Base-by-base conservation (phyloP, 306 rosid genomes). In the Herpetospermum pedunculosum region DNA sequence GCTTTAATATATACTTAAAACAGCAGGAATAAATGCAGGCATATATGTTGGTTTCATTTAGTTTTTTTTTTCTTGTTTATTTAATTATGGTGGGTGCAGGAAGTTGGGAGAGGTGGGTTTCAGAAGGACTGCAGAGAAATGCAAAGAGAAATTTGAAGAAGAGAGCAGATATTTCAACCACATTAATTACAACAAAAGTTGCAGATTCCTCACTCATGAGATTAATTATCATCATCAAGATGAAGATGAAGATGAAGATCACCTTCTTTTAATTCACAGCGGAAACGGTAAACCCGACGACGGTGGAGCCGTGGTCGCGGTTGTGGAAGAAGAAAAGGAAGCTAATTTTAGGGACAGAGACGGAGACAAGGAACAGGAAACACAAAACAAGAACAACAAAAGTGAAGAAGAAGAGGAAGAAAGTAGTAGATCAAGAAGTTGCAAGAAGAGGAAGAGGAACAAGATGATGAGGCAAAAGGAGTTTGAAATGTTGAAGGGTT, bases 61-160 rank as follows among this genome's bases (percentile, higher is more conserved):
- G 46, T 18, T 52, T 80, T 59, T 73, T 23, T 62, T 63, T 26
- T 16, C 28, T n/a, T 43, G 76, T 62, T 72, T 18, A 50, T 75
- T 57, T 72, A 67, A 63, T 73, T 50, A 72, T 87, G 84, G 55
- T 78, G 86, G 78, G 69, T 57, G 81, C 90, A 92, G 98, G 85
- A 92, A 87, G 90, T 79, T 92, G 55, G 86, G 81, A 76, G 96
- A 92, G 81, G 41, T 85, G 72, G 98, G 96, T 18, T 84, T 88
- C 69, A 88, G 85, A 78, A 87, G 87, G 81, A 87, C 88, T 70
- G 92, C 87, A 0, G 92, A 88, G n/a, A 92, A 84, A 28, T 92
- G 98, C 74, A 92, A 90, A 79, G 96, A 90, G 75, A 92, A 84
- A 76, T 92, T 87, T 60, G 98, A 92, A 74, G 92, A 90, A 25